Conservation (phyloP, 352 stramenopile genomes). For the Hyaloperonospora arabidopsidis region DNA sequence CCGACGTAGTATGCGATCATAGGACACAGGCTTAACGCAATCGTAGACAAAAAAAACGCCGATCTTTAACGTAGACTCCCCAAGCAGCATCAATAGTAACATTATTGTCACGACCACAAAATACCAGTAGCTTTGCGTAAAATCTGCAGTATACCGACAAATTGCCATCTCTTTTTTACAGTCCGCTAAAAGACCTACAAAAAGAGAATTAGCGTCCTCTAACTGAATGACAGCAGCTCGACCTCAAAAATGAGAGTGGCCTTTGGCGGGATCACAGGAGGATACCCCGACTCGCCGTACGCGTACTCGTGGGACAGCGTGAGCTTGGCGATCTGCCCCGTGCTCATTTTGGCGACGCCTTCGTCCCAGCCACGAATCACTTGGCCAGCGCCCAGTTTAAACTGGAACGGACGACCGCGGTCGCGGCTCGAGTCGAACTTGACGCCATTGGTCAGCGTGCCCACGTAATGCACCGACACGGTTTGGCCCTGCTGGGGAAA, state of each 20-base stretch:
- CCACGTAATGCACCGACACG: slow-evolving; percentile 73
- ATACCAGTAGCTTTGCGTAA: no score
- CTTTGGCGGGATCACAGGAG: slow-evolving; percentile 86
- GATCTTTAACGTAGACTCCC: no score
- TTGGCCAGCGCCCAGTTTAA: slow-evolving; percentile 65
- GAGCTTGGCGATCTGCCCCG: slow-evolving; percentile 91
- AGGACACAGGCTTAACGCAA: no score
- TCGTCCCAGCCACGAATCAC: slow-evolving; percentile 79
- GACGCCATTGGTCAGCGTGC: slow-evolving; percentile 63
- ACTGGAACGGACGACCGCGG: slow-evolving; percentile 69
- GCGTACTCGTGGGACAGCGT: slow-evolving; percentile 90
- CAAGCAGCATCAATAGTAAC: no score
- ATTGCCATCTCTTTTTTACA: no score
- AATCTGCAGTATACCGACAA: no score
- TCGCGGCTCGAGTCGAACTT: slow-evolving; percentile 82
- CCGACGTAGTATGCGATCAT: no score
- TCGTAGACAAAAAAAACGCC: no score
- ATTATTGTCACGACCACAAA: no score
- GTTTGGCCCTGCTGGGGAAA: slow-evolving; percentile 63
- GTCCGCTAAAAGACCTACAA: no score
- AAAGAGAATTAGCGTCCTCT: no score
- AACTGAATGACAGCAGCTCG: slow-evolving; percentile 80
- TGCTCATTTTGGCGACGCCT: slow-evolving; percentile 79
- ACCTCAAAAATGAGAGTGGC: slow-evolving; percentile 91
- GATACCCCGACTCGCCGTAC: slow-evolving; percentile 87